Evolutionary conservation across 371 early-diverging fungal genomes (phyloP).

Genomic region (Saksenaea vasiformis): DNA sequence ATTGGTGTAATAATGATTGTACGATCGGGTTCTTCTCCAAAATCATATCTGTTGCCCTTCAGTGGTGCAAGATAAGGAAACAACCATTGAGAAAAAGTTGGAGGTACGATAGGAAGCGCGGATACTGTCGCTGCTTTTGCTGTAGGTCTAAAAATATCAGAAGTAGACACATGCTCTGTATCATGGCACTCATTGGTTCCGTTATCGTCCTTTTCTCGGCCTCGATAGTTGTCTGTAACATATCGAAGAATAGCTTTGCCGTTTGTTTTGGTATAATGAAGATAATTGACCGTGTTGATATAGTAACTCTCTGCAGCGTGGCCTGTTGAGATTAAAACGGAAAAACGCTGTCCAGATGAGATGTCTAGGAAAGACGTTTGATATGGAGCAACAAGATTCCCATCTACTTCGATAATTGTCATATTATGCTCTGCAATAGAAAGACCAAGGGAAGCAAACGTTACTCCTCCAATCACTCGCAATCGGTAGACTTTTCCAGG

Average conservation of each 20-base stretch:
- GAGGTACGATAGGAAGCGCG: conserved; percentile 9
- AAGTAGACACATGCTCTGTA: not conserved
- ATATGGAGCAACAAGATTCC: conserved; percentile 20
- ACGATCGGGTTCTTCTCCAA: conserved; percentile 14
- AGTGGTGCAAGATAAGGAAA: conserved; percentile 12
- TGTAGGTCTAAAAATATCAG: not conserved
- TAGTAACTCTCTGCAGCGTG: conserved; percentile 16
- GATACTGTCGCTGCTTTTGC: not conserved
- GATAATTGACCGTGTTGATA: conserved; percentile 6
- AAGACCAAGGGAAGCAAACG: conserved; percentile 33
- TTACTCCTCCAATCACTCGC: conserved; percentile 40
- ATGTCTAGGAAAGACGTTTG: conserved; percentile 14
- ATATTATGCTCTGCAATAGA: conserved; percentile 42
- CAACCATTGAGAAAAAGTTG: conserved; percentile 14
- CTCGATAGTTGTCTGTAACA: not conserved
- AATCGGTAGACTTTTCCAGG: conserved; percentile 39
- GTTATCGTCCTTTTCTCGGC: not conserved
- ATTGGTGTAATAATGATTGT: conserved; percentile 15
- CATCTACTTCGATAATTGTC: conserved; percentile 52
- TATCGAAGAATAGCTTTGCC: conserved; percentile 23
- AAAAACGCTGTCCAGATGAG: conserved; percentile 29
- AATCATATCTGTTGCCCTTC: not conserved
- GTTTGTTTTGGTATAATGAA: conserved; percentile 2
- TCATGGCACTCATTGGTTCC: not conserved
- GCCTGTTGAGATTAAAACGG: conserved; percentile 20